Evolutionary conservation across 352 stramenopile genomes (phyloP), one percentile per base, ranked within the genome.

Genomic region (Pythium coloratum): DNA sequence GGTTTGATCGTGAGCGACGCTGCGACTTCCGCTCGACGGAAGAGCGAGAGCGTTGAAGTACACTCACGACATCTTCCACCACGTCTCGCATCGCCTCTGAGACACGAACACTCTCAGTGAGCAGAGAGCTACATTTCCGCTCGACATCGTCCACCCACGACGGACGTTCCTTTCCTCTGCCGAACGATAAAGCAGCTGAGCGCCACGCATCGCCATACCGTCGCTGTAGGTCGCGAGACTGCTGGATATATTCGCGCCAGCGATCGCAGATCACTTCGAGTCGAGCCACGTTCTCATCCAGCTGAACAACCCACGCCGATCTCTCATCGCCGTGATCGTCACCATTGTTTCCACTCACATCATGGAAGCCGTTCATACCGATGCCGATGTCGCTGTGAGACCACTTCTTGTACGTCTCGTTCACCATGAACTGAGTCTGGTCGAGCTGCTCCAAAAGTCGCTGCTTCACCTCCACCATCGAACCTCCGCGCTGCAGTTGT

Each of bases 371-470:
- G 34, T 68, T 73, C 1, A 65, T 10, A 20, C 71, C 75, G n/a
- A 89, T 73, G 24, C 71, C 75, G 24, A 89, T 75, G 1, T 81
- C 76, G 42, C 78, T 90, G 40, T 88, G 72, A 26, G 80, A 81
- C 80, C 77, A 90, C 32, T 85, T 80, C 65, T 91, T 91, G 69
- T 89, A 87, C 26, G 82, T 90, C 61, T 84, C 80, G 20, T 77
- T 78, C 50, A 93, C 86, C 82, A 93, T 91, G 62, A 75, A 86
- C 70, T 91, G 85, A 0, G 85, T 93, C 54, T 93, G 78, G 38
- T 91, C 79, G 2, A 93, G 70, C 70, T 93, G 85, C 46, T 86
- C 77, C 44, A 93, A 46, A 24, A 91, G 66, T 57, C 81, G 89
- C 50, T 93, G 76, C 71, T 93, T 91, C 32, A 88, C 82, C 53